Evolutionary conservation across 768 basidiomycete genomes (phyloP).

Genomic region (Phylloporus sp.): DNA sequence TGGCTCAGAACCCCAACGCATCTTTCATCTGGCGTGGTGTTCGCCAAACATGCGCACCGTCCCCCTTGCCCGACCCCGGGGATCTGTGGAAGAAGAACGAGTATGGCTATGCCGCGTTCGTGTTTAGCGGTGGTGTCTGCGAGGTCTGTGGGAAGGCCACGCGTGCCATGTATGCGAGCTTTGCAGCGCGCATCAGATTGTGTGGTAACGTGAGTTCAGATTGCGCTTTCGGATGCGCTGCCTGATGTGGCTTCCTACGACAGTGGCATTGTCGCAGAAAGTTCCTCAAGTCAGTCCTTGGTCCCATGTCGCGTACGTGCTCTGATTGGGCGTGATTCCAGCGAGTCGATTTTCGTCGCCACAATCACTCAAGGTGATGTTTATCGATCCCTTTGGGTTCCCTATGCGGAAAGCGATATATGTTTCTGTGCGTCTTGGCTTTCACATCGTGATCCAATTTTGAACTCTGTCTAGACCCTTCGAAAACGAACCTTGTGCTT

Average conservation of each 20-base stretch:
- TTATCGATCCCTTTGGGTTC: slow-evolving; percentile 14
- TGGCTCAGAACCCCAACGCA: slow-evolving; percentile 40
- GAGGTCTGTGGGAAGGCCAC: slow-evolving; percentile 46
- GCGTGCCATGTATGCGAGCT: slow-evolving; percentile 40
- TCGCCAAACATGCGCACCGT: slow-evolving; percentile 34
- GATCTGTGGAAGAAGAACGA: slow-evolving; percentile 42
- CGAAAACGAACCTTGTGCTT: fast-evolving
- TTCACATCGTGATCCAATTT: neutral
- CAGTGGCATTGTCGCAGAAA: slow-evolving; percentile 21
- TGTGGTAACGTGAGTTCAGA: slow-evolving; percentile 37
- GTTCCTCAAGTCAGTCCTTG: slow-evolving; percentile 15
- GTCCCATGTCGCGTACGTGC: neutral
- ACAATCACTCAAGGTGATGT: too few species aligned
- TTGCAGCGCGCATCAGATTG: slow-evolving; percentile 41
- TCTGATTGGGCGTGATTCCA: too few species aligned
- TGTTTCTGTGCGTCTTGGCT: slow-evolving; percentile 20
- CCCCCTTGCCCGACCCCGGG: slow-evolving; percentile 39
- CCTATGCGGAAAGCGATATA: slow-evolving; percentile 17
- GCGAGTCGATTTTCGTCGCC: slow-evolving; percentile 12
- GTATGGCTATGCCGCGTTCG: slow-evolving; percentile 54
- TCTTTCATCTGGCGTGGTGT: slow-evolving; percentile 57
- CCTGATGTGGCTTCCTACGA: neutral
- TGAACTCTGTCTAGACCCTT: slow-evolving; percentile 1
- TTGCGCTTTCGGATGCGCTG: neutral
- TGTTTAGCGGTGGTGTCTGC: slow-evolving; percentile 56